A percentile compares a stretch with the other conserved stretches of the same genome.
These are phyloP conservation scores for Chlorella vulgaris DNA, from an alignment of 139 green algal species.

Conservation along the genomic window DNA sequence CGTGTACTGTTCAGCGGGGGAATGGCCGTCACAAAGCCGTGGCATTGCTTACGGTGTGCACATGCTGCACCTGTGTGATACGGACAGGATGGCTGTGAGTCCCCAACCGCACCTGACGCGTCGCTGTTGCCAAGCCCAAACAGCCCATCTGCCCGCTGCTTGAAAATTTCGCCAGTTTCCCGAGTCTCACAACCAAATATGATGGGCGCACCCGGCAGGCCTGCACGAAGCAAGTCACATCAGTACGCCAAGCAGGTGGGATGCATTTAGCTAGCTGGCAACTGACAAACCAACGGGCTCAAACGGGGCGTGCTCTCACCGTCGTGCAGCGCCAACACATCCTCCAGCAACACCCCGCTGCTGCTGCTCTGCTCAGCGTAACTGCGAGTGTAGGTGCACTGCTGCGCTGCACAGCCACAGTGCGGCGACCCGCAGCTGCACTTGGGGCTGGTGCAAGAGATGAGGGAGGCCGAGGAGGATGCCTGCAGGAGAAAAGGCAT, in stretches of 20 bases:
- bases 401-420: slow-evolving; percentile 61
- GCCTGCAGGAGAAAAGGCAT: neutral
- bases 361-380: slow-evolving; percentile 90
- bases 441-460: slow-evolving; percentile 62
- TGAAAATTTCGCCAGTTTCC: slow-evolving; percentile 92
- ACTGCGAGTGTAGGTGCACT: slow-evolving; percentile 82
- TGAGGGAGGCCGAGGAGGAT: slow-evolving; percentile 57
- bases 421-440: slow-evolving; percentile 78
- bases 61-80: too few relatives aligned
- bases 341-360: slow-evolving; percentile 74
- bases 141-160: slow-evolving; percentile 91
- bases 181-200: slow-evolving; percentile 86
- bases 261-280: too few relatives aligned
- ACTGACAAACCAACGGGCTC: too few relatives aligned
- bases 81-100: too few relatives aligned
- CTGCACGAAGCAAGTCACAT: neutral
- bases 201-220: slow-evolving; percentile 31
- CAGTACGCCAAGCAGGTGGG: too few relatives aligned
- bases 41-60: too few relatives aligned
- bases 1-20: neutral
- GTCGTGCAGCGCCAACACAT: slow-evolving; percentile 57
- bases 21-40: neutral
- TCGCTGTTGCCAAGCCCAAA: slow-evolving; percentile 88
- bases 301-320: too few relatives aligned
- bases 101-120: slow-evolving; percentile 63